Base-by-base conservation (phyloP, 2,329 filamentous ascomycete genomes). In the Aspergillus neoniger region DNA sequence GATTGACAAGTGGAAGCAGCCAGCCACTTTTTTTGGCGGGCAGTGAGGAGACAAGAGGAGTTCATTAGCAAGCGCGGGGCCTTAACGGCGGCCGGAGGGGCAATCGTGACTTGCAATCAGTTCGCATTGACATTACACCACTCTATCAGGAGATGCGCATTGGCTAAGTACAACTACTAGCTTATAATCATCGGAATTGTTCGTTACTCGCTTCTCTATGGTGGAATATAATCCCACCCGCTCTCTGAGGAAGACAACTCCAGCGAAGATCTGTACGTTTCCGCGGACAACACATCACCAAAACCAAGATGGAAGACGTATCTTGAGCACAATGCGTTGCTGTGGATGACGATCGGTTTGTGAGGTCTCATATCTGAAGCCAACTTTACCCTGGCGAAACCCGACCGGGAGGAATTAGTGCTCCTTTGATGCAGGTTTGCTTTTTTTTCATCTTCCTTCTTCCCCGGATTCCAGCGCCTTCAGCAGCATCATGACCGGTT, bases 261-360 rank as follows among this genome's bases (percentile, higher is more conserved):
- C 47, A 10, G 30, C 47, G 14, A 49, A 12, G 38, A 25, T 44
- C 52, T 21, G 23, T 47, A 19, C n/a, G 39, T 36, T 55, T 23
- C 52, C 38, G 52, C n/a, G 52, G 25, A 41, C 52, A 55, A 55
- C 52, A 32, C 52, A 55, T 55, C 38, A 41, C 32, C 32, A 15
- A 3, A 39, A 19, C 23, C 23, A n/a, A 8, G 23, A 32, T 17
- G 47, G 15, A 28, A 50, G 47, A 36, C 4, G 12, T 50, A 28
- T 50, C 47, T n/a, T 15, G 14, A 12, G 47, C 15, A 28, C 23
- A 9, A 28, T n/a, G 25, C 25, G 23, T 30, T 17, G 25, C 25
- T 19, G 41, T 50, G 25, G 47, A 50, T 30, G 47, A 50, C 47
- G 47, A 50, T 32, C 47, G 47, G 14, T 10, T 50, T 32, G 47